Percentiles rank a stretch among this genome's conserved stretches.
These are phyloP conservation scores for Prunella vulgaris DNA, from an alignment of 257 asterid species.

Conservation along the genomic window DNA sequence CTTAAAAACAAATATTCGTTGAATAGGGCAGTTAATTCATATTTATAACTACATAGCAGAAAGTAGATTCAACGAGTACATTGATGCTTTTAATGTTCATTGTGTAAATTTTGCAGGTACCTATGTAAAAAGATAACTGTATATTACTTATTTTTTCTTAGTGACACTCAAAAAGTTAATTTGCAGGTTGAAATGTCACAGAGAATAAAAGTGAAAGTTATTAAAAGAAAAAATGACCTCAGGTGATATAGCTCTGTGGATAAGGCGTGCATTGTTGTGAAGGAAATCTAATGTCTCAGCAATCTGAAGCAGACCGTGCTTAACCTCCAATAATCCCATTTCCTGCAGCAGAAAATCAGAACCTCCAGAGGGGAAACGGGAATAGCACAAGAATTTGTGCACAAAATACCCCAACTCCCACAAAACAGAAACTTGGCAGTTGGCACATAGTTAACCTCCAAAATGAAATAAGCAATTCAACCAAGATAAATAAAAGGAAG, in stretches of 20 bases:
- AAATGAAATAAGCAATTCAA: constrained; percentile 9
- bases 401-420: constrained; percentile 10
- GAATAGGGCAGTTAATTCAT: background rate
- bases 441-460: constrained; percentile 11
- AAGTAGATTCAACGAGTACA: background rate
- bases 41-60: background rate
- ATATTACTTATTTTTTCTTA: background rate
- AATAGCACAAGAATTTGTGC: background rate
- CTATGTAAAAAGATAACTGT: background rate
- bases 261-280: constrained; percentile 87
- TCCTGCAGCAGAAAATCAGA: constrained; percentile 50
- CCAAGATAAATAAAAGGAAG: background rate
- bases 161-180: background rate
- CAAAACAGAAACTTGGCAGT: background rate
- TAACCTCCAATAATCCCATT: constrained; percentile 95
- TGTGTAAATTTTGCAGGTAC: background rate
- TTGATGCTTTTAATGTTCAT: background rate
- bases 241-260: constrained; percentile 88
- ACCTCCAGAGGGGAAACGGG: background rate
- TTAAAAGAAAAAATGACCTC: constrained; percentile 45
- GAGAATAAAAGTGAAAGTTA: background rate
- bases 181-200: background rate
- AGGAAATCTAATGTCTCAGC: constrained; percentile 97
- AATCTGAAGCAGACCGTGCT: constrained; percentile 94
- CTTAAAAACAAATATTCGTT: background rate